Evolutionary conservation across 345 rosid species (phyloP).

Genomic region (Citrus sp.): DNA sequence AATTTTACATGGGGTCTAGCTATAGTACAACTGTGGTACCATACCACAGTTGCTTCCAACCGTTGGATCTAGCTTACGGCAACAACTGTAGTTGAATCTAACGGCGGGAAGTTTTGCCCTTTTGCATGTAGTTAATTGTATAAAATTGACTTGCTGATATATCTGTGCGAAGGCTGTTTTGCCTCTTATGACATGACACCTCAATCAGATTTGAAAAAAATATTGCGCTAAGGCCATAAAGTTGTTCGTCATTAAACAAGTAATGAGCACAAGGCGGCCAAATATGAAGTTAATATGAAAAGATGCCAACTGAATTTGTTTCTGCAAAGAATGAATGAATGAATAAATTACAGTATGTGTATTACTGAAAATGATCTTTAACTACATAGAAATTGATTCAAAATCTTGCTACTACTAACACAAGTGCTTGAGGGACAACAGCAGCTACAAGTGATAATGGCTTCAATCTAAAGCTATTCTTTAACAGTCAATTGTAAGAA

Average conservation of each 20-base stretch:
- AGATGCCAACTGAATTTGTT: background rate
- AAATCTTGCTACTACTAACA: background rate
- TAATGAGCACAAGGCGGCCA: background rate
- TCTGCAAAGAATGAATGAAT: background rate
- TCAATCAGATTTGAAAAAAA: background rate
- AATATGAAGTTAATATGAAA: background rate
- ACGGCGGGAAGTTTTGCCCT: no score
- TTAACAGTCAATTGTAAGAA: background rate
- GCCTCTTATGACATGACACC: background rate
- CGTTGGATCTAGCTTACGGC: no score
- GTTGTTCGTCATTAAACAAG: background rate
- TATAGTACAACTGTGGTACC: accelerated
- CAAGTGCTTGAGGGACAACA: background rate
- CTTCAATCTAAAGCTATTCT: conserved; percentile 8
- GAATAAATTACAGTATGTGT: background rate
- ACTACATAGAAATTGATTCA: background rate
- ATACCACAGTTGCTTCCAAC: no score
- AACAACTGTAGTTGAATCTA: no score
- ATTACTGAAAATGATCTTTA: background rate
- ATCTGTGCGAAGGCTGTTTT: background rate
- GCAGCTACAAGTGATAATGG: background rate
- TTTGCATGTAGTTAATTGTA: no score
- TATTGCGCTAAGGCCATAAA: background rate
- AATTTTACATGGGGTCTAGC: accelerated
- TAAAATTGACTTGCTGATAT: no score